Percentiles rank a stretch among this genome's conserved stretches.
Conservation (phyloP, 306 rosid species). For the Fagus sylvatica region DNA sequence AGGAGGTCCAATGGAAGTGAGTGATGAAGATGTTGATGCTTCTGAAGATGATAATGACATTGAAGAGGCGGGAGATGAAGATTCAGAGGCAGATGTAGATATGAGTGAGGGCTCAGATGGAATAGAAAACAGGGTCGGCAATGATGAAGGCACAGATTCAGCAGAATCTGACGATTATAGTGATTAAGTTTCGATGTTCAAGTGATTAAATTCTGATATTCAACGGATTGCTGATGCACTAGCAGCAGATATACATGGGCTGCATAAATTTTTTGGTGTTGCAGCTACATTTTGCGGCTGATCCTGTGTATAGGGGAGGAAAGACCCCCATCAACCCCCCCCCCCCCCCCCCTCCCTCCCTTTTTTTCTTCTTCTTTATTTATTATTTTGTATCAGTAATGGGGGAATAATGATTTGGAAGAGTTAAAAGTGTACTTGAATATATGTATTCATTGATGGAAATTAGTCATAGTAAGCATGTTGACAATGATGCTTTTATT, state of each 20-base stretch:
- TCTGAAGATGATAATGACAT: slow-evolving; percentile 72
- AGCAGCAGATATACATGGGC: slow-evolving; percentile 25
- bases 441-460: slow-evolving; percentile 40
- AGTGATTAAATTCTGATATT: slow-evolving; percentile 14
- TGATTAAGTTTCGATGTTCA: slow-evolving; percentile 43
- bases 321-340: not conserved
- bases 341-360: not conserved
- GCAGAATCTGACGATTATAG: slow-evolving; percentile 78
- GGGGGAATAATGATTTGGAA: slow-evolving; percentile 12
- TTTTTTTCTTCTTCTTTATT: not conserved
- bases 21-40: slow-evolving; percentile 79
- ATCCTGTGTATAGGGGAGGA: not conserved
- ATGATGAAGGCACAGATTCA: slow-evolving; percentile 67
- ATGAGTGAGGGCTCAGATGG: slow-evolving; percentile 77
- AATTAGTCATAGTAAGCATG: slow-evolving; percentile 39
- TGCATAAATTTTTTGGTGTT: slow-evolving; percentile 47
- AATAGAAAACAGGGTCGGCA: slow-evolving; percentile 42
- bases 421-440: slow-evolving; percentile 12
- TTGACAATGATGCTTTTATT: slow-evolving; percentile 35
- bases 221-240: slow-evolving; percentile 27
- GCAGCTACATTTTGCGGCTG: slow-evolving; percentile 43
- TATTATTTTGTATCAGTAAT: not conserved
- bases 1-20: slow-evolving; percentile 47
- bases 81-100: slow-evolving; percentile 63
- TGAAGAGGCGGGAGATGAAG: slow-evolving; percentile 69